Percentiles rank a stretch among this genome's conserved stretches.
Conservation (phyloP, 257 asterid genomes). For the Primulina tabacum region DNA sequence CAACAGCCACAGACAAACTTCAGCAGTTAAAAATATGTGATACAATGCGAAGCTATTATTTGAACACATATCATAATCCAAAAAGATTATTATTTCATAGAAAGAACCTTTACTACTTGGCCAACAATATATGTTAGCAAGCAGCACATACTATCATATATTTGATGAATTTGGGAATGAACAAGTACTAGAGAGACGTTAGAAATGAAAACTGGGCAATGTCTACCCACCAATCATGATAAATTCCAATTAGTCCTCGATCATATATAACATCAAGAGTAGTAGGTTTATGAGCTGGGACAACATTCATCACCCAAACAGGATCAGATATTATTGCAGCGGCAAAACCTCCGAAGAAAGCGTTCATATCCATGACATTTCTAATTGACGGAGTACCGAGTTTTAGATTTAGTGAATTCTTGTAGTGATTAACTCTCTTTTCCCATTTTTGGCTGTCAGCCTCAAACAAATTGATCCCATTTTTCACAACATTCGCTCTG, state of each 20-base stretch:
- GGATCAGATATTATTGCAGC: slow-evolving; percentile 73
- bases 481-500: slow-evolving; percentile 55
- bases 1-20: slow-evolving; percentile 25
- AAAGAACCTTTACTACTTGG: neutral
- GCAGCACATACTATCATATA: neutral
- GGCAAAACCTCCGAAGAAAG: slow-evolving; percentile 94
- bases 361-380: slow-evolving; percentile 98
- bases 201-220: neutral
- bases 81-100: neutral
- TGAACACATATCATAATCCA: neutral
- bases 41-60: neutral
- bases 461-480: slow-evolving; percentile 73
- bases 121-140: neutral
- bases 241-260: slow-evolving; percentile 87
- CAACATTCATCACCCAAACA: slow-evolving; percentile 97
- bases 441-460: slow-evolving; percentile 81
- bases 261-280: slow-evolving; percentile 86
- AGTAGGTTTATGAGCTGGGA: slow-evolving; percentile 71
- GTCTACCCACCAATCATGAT: slow-evolving; percentile 82
- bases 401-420: slow-evolving; percentile 60
- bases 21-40: slow-evolving; percentile 3
- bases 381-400: slow-evolving; percentile 79
- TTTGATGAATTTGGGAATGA: neutral
- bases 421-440: slow-evolving; percentile 73
- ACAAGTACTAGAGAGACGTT: neutral